Base-by-base conservation (phyloP, 2,329 filamentous ascomycete species). In the Fragosphaeria purpurea region DNA sequence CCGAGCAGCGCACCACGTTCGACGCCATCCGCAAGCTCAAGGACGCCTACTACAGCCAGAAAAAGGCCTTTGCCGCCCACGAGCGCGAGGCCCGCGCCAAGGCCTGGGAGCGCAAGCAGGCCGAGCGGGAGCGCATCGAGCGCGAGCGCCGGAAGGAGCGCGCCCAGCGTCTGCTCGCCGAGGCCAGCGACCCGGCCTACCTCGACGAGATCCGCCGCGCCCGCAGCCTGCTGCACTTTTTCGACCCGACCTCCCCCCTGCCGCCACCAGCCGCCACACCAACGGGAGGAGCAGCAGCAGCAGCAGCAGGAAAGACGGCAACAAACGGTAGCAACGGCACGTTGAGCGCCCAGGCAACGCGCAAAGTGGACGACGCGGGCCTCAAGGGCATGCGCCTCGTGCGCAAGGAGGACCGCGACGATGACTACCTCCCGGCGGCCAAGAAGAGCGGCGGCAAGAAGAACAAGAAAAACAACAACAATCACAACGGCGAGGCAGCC, bases 201-300 rank as follows among this genome's bases (percentile, higher is more conserved):
- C 77, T 88, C 44, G 88, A 96, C 60, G 89, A 98, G 73, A 95
- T 98, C 63, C 80, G 89, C 61, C 85, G 85, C 48, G 87, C 88
- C 55, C 87, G 93, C 71, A 86, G 83, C 65, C 76, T 98, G 44
- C 86, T 97, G 60, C 83, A 84, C 59, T 91, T 91, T 77, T 91
- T 97, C 59, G 90, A 97, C 67, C 91, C 91, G 2, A 22, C 22
- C 22, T 79, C 73, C 12, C 75, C 80, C 53, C 70, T 73, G 39
- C 69, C 74, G 35, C 47, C 54, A 2, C 47, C 54, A 6, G 39
- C 52, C 4, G 37, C 50, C 1, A 40, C 55, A 7, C 74, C 76
- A 64, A 87, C 85, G 70, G 87, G 22, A 22, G 22, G 2, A 22
- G 22, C 22, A 22, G 22, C 22, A 22, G 22, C 22, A 22, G 22